Conservation (phyloP, 495 filamentous ascomycete species). For the Bacidia rubella region DNA sequence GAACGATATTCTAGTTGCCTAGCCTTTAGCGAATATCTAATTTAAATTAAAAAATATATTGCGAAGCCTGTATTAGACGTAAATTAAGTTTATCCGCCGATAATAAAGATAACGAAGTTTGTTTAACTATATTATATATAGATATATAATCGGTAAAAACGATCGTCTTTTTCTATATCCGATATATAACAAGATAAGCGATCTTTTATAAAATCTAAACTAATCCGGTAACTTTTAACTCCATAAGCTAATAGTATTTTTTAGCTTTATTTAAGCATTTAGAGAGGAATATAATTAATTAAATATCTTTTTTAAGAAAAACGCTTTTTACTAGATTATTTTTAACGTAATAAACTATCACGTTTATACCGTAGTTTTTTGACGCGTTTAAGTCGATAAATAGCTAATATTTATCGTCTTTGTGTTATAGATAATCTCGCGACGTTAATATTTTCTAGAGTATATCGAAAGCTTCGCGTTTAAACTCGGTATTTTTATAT, state of each 20-base stretch:
- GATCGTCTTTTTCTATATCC: background rate
- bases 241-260: conserved; percentile 1
- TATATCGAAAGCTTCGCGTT: background rate
- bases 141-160: background rate
- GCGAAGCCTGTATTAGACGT: background rate
- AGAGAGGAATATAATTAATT: background rate
- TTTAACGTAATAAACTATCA: background rate
- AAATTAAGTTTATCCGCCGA: background rate
- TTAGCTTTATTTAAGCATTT: background rate
- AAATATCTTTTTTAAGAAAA: background rate
- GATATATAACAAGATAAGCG: background rate
- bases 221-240: background rate
- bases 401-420: background rate
- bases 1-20: background rate
- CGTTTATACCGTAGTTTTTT: background rate
- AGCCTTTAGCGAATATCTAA: background rate
- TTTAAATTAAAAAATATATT: conserved; percentile 1
- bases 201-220: background rate
- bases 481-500: background rate
- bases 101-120: background rate
- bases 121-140: background rate
- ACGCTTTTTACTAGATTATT: background rate
- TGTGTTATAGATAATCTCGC: background rate
- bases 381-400: conserved; percentile 3
- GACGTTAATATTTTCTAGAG: conserved; percentile 1